These are phyloP conservation scores for Nakaseomyces glabratus DNA, from an alignment of 1,139 yeast species.

Conservation along the genomic window DNA sequence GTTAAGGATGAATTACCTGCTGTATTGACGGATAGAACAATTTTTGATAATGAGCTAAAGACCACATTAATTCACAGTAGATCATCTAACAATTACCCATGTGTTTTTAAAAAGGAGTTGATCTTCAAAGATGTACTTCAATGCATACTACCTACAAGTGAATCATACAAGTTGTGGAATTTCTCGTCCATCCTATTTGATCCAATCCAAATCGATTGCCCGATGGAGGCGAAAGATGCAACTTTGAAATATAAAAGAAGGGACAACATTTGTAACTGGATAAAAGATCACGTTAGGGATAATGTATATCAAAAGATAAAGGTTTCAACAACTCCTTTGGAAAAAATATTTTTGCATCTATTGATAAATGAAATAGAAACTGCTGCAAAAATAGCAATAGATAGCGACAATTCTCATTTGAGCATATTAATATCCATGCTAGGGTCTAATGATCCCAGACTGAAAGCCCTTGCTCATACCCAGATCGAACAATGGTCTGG, in stretches of 20 bases:
- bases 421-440: constrained; percentile 61
- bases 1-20: constrained; percentile 1
- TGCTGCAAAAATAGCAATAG: constrained; percentile 56
- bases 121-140: constrained; percentile 19
- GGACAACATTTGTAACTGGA: constrained; percentile 48
- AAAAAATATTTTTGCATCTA: constrained; percentile 44
- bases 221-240: constrained; percentile 28
- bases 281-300: constrained; percentile 40
- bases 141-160: constrained; percentile 12
- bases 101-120: constrained; percentile 21
- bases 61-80: constrained; percentile 17
- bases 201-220: constrained; percentile 24
- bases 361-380: constrained; percentile 48
- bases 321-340: constrained; percentile 31
- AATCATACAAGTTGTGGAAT: constrained; percentile 36
- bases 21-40: constrained; percentile 9
- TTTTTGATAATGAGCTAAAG: constrained; percentile 16
- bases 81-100: constrained; percentile 29
- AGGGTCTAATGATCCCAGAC: constrained; percentile 57
- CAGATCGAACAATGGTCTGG: constrained; percentile 61
- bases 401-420: constrained; percentile 54
- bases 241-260: constrained; percentile 38
- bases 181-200: constrained; percentile 56
- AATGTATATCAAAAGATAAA: constrained; percentile 36
- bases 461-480: constrained; percentile 44